Conservation (phyloP, 1,284 basidiomycete genomes). For the Amylostereum chailletii region DNA sequence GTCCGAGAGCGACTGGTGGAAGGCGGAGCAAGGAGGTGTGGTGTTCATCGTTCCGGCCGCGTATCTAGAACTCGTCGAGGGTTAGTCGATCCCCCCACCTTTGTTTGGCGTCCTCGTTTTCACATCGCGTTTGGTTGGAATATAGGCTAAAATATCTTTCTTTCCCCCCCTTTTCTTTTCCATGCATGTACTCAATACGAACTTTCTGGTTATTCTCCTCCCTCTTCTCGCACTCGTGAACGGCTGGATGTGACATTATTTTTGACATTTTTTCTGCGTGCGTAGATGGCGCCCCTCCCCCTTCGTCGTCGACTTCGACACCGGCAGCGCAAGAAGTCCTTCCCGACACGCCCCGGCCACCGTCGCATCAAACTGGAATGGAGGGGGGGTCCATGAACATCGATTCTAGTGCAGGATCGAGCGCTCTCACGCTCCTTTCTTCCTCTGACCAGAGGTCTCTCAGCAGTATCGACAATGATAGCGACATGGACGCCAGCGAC, state of each 20-base stretch:
- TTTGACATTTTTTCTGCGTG: too few species aligned
- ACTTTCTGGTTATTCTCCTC: constrained; percentile 6
- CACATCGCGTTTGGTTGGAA: constrained; percentile 40
- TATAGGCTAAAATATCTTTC: constrained; percentile 61
- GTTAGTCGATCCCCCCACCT: constrained; percentile 57
- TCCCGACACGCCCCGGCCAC: not conserved
- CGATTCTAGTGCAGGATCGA: not conserved
- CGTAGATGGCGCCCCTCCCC: constrained; percentile 2
- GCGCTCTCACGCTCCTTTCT: not conserved
- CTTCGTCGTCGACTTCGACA: not conserved
- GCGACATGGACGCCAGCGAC: constrained; percentile 22
- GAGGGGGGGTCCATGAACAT: not conserved
- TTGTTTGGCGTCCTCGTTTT: constrained; percentile 50
- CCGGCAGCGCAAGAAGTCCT: not conserved
- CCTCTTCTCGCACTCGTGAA: not conserved
- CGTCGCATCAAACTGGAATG: too few species aligned
- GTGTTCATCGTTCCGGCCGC: constrained; percentile 86
- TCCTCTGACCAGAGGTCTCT: not conserved
- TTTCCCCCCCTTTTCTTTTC: constrained; percentile 36
- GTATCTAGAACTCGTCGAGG: constrained; percentile 77
- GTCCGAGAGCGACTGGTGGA: constrained; percentile 88
- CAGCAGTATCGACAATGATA: constrained; percentile 7
- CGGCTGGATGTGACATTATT: too few species aligned
- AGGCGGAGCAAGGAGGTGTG: constrained; percentile 75
- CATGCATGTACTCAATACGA: constrained; percentile 16